Evolutionary conservation across 2,329 filamentous ascomycete species (phyloP).

Genomic region (Xylaria sp.): DNA sequence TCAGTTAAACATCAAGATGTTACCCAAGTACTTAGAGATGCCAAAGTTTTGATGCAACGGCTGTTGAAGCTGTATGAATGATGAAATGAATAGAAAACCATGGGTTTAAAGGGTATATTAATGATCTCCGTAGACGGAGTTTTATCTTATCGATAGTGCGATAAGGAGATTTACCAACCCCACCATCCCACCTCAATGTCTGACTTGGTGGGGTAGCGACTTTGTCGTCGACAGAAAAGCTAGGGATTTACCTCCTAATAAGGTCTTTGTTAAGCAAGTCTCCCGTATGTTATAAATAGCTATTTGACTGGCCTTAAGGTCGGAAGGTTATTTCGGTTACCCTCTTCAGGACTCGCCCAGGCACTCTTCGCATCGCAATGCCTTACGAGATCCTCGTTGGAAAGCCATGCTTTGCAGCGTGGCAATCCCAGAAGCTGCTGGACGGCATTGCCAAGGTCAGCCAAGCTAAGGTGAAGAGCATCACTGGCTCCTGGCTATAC

Average conservation of each 20-base stretch:
- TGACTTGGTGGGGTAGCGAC: slow-evolving; percentile 33
- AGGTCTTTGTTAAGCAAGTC: background rate
- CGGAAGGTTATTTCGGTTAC: slow-evolving; percentile 12
- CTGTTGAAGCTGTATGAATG: too few relatives aligned
- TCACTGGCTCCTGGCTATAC: slow-evolving; percentile 70
- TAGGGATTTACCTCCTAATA: slow-evolving; percentile 10
- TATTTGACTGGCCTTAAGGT: slow-evolving; percentile 21
- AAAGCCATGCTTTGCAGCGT: slow-evolving; percentile 61
- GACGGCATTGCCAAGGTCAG: slow-evolving; percentile 55
- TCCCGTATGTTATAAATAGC: slow-evolving; percentile 19
- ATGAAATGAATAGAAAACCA: too few relatives aligned
- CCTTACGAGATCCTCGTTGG: slow-evolving; percentile 48
- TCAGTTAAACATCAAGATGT: too few relatives aligned
- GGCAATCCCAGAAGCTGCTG: slow-evolving; percentile 58
- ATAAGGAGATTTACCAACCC: slow-evolving; percentile 23
- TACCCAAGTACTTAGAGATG: too few relatives aligned
- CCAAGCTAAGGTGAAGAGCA: slow-evolving; percentile 56
- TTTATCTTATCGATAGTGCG: slow-evolving; percentile 30
- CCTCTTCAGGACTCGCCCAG: slow-evolving; percentile 4
- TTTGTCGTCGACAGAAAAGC: slow-evolving; percentile 18
- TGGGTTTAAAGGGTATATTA: background rate
- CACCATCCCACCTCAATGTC: slow-evolving; percentile 33
- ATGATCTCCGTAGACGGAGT: slow-evolving; percentile 21
- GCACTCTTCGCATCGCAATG: slow-evolving; percentile 36
- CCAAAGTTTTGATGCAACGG: too few relatives aligned